Conservation (phyloP, 78 protist species). For the Polysphondylium violaceum region DNA sequence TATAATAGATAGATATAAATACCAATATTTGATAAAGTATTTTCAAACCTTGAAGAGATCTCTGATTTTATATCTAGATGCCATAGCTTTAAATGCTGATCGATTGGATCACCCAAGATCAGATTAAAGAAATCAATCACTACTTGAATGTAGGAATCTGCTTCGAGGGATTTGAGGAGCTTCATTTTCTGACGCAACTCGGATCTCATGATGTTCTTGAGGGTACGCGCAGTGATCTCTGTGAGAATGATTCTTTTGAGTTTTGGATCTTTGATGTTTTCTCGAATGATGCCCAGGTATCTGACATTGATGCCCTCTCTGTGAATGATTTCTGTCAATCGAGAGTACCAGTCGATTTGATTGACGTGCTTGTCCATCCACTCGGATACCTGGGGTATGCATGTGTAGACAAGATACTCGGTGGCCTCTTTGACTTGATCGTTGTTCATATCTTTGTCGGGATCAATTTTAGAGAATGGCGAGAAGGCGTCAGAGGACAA, state of each 20-base stretch:
- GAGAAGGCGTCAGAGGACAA: slow-evolving; percentile 76
- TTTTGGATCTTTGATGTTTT: slow-evolving; percentile 11
- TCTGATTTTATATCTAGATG: slow-evolving; percentile 31
- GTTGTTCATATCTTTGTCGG: slow-evolving; percentile 3
- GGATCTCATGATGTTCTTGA: slow-evolving; percentile 58
- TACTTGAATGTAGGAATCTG: slow-evolving; percentile 70
- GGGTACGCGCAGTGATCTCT: slow-evolving; percentile 66
- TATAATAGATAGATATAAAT: neutral
- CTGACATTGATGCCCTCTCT: slow-evolving; percentile 80
- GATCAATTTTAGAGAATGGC: slow-evolving; percentile 47
- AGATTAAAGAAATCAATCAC: slow-evolving; percentile 77
- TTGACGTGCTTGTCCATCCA: slow-evolving; percentile 51
- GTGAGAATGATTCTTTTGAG: slow-evolving; percentile 25
- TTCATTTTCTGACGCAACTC: slow-evolving; percentile 72
- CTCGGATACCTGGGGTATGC: slow-evolving; percentile 30
- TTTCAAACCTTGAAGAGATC: slow-evolving; percentile 49
- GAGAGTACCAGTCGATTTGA: slow-evolving; percentile 25
- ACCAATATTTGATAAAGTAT: slow-evolving; percentile 40
- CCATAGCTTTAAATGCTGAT: slow-evolving; percentile 51
- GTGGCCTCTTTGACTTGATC: slow-evolving; percentile 50
- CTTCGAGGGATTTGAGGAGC: slow-evolving; percentile 53
- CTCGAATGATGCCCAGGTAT: slow-evolving; percentile 67
- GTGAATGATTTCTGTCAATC: slow-evolving; percentile 76
- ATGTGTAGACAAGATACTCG: slow-evolving; percentile 19
- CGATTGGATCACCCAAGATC: slow-evolving; percentile 57